These are phyloP conservation scores for Metschnikowia noctiluminum DNA, from an alignment of 805 yeast genomes.

Conservation along the genomic window DNA sequence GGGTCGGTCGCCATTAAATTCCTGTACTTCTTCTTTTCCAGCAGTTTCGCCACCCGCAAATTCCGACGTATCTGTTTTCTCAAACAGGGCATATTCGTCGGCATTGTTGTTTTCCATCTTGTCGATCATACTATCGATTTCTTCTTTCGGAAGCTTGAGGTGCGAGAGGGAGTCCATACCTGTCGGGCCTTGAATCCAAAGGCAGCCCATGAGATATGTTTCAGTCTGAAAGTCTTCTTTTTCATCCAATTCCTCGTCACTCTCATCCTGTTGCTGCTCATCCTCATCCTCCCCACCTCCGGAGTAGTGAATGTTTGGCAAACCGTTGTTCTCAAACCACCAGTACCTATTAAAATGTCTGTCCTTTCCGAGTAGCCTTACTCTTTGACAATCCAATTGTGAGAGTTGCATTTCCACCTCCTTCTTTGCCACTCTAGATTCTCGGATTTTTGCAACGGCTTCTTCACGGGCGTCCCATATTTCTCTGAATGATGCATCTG, in stretches of 20 bases:
- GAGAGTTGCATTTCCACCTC: conserved; percentile 58
- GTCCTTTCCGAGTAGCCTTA: conserved; percentile 76
- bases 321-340: conserved; percentile 91
- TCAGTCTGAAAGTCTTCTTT: conserved; percentile 48
- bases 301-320: conserved; percentile 47
- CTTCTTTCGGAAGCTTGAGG: conserved; percentile 14
- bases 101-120: neutral
- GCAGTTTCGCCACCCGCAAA: too few relatives aligned
- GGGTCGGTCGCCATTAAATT: conserved; percentile 3
- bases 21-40: too few relatives aligned
- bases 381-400: conserved; percentile 74
- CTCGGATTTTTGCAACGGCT: conserved; percentile 39
- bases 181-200: conserved; percentile 91
- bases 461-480: conserved; percentile 46
- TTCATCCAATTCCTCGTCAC: conserved; percentile 35
- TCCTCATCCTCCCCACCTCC: conserved; percentile 35
- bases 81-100: conserved; percentile 1
- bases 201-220: conserved; percentile 72
- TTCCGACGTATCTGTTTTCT: too few relatives aligned
- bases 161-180: conserved; percentile 39
- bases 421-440: conserved; percentile 45
- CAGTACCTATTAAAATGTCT: conserved; percentile 83
- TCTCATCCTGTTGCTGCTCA: conserved; percentile 39
- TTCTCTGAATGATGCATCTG: conserved; percentile 41
- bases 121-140: conserved; percentile 13